Percentiles rank a stretch among this genome's conserved stretches.
These are phyloP conservation scores for Glomus cerebriforme DNA, from an alignment of 192 early-diverging fungal species.

Conservation along the genomic window DNA sequence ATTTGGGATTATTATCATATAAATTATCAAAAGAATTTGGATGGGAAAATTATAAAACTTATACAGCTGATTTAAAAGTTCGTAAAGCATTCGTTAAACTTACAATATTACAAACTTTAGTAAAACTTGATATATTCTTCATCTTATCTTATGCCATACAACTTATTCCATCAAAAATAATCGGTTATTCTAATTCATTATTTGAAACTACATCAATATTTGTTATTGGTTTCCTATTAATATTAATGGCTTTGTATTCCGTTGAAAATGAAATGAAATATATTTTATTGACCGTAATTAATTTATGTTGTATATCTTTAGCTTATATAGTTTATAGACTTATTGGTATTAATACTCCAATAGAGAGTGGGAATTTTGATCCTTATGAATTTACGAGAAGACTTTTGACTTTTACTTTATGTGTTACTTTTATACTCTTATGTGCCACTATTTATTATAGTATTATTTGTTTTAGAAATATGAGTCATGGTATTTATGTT, in stretches of 20 bases:
- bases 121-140: conserved; percentile 51
- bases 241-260: conserved; percentile 36
- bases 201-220: conserved; percentile 41
- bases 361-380: conserved; percentile 5
- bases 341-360: background rate
- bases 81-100: conserved; percentile 39
- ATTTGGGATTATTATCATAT: conserved; percentile 37
- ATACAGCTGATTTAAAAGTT: conserved; percentile 46
- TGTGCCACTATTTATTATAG: conserved; percentile 31
- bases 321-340: background rate
- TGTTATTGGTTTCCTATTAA: conserved; percentile 33
- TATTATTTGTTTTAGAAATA: conserved; percentile 24
- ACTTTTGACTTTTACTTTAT: conserved; percentile 44
- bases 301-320: background rate
- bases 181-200: conserved; percentile 34
- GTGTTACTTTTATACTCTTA: conserved; percentile 29
- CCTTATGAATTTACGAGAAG: conserved; percentile 46
- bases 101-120: conserved; percentile 42
- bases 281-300: conserved; percentile 31
- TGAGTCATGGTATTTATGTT: conserved; percentile 25
- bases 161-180: conserved; percentile 42
- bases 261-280: conserved; percentile 43
- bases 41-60: conserved; percentile 51
- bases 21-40: conserved; percentile 46
- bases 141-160: conserved; percentile 45